Conservation (phyloP, 2,329 filamentous ascomycete species). For the Mycosphaerella arachidis region DNA sequence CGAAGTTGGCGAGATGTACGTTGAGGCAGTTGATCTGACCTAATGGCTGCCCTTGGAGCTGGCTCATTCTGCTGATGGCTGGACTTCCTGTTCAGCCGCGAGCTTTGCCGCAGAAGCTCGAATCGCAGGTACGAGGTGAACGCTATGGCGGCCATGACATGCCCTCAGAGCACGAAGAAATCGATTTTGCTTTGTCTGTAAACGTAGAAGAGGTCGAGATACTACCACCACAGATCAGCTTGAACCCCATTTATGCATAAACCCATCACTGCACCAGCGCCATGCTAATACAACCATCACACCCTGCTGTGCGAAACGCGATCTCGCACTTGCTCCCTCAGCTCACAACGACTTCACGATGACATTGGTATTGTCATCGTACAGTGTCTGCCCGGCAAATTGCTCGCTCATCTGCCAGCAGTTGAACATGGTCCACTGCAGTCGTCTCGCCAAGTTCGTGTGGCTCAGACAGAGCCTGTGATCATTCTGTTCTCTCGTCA, state of each 20-base stretch:
- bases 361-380: neutral
- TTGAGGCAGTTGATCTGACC: no score
- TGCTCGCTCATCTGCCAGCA: neutral
- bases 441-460: neutral
- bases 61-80: no score
- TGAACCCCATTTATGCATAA: neutral
- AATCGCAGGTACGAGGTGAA: no score
- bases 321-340: no score
- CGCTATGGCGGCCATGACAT: no score
- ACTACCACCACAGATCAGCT: neutral
- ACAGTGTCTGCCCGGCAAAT: neutral
- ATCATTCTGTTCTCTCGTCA: neutral
- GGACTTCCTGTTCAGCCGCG: no score
- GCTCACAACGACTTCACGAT: neutral
- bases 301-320: neutral
- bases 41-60: neutral
- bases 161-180: neutral
- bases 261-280: neutral
- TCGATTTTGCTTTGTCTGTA: neutral
- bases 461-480: neutral
- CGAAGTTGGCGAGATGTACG: neutral
- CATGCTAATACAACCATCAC: neutral
- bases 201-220: neutral
- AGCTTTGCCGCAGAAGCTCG: no score
- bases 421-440: neutral